Percentiles rank a stretch among this genome's conserved stretches.
These are phyloP conservation scores for Bothriochloa decipiens DNA, from an alignment of 176 grass and related monocot genomes.

Conservation along the genomic window DNA sequence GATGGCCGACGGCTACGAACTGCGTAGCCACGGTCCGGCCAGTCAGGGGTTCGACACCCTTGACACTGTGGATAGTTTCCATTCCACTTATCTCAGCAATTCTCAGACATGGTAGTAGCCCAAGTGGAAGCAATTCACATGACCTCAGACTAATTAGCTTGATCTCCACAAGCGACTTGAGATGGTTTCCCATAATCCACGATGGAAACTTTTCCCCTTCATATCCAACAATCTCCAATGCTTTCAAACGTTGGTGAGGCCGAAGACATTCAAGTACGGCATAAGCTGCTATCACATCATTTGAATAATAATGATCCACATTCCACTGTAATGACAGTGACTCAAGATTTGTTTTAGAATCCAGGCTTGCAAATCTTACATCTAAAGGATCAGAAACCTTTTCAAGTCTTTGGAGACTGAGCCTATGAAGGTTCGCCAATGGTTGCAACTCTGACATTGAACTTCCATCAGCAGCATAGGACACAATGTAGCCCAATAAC, in stretches of 20 bases:
- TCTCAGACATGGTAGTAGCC: not conserved
- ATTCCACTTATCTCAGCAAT: conserved; percentile 18
- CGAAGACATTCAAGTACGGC: not conserved
- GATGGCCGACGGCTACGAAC: too few relatives aligned
- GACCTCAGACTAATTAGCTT: not conserved
- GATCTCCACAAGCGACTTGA: not conserved
- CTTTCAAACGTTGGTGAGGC: not conserved
- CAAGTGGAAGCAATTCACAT: conserved; percentile 18
- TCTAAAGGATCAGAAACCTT: not conserved
- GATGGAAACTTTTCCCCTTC: not conserved
- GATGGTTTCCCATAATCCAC: conserved; percentile 11
- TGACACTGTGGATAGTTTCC: not conserved
- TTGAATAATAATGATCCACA: not conserved
- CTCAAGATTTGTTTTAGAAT: not conserved
- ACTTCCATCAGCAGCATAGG: not conserved
- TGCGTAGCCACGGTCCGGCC: too few relatives aligned
- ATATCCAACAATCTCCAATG: conserved; percentile 26
- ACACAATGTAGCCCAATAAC: not conserved
- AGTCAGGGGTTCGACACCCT: too few relatives aligned
- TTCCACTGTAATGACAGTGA: not conserved
- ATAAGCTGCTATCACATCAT: not conserved
- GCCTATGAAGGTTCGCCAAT: not conserved
- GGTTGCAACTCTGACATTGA: not conserved
- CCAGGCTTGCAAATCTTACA: not conserved
- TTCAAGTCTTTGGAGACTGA: conserved; percentile 1